These are phyloP conservation scores for Aspergillus avenaceus DNA, from an alignment of 495 filamentous ascomycete species.

Conservation along the genomic window DNA sequence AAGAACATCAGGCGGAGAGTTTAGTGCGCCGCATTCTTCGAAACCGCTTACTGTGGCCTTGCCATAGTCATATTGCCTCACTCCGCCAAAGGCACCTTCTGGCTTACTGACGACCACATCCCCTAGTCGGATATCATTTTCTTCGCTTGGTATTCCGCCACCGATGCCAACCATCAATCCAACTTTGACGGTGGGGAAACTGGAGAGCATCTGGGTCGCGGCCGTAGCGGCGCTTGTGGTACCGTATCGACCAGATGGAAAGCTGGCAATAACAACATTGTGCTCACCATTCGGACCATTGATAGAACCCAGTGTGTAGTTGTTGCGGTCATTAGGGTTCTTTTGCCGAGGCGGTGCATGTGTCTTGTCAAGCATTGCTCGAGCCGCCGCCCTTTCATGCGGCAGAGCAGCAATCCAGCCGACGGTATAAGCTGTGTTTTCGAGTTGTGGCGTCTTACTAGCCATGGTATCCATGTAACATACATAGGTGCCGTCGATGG, in stretches of 20 bases:
- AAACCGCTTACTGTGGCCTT: constrained; percentile 11
- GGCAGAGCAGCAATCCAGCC: constrained; percentile 45
- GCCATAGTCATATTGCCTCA: constrained; percentile 40
- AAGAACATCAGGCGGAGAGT: neutral
- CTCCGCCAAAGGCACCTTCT: constrained; percentile 19
- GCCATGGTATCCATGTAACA: neutral
- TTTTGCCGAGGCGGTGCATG: constrained; percentile 18
- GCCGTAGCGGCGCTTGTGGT: constrained; percentile 22
- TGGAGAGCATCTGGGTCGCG: constrained; percentile 21
- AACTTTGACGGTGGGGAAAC: constrained; percentile 30
- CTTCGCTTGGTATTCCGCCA: constrained; percentile 20
- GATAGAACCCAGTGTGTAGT: neutral
- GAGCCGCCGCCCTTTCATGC: constrained; percentile 35
- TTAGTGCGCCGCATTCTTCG: neutral
- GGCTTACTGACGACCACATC: constrained; percentile 40
- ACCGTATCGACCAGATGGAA: constrained; percentile 26
- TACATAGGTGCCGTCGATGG: neutral
- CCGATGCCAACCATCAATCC: constrained; percentile 39
- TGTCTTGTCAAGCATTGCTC: constrained; percentile 35
- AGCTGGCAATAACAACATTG: constrained; percentile 26
- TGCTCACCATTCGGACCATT: constrained; percentile 20
- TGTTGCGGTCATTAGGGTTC: constrained; percentile 18
- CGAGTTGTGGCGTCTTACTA: neutral
- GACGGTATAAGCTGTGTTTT: constrained; percentile 35
- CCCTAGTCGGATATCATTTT: constrained; percentile 32